Conservation (phyloP, 495 filamentous ascomycete species). For the Rostrohypoxylon terebratum region DNA sequence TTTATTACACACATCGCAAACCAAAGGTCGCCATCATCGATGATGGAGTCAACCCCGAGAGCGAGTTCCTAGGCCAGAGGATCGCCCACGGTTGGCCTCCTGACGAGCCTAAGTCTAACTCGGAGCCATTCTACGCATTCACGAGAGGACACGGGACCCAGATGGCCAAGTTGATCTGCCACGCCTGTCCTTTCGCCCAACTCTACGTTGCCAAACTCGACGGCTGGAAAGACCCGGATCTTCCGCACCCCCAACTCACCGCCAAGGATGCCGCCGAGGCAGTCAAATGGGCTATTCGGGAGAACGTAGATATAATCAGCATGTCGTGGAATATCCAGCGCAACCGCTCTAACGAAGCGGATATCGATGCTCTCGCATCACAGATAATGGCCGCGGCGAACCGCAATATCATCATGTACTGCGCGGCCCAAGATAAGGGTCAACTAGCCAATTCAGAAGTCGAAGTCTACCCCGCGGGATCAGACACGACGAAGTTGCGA, state of each 20-base stretch:
- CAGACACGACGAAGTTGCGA: constrained; percentile 19
- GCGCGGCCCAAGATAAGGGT: constrained; percentile 23
- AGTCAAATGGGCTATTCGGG: constrained; percentile 44
- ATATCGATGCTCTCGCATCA: constrained; percentile 20
- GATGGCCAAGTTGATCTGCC: constrained; percentile 56
- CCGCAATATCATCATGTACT: constrained; percentile 31
- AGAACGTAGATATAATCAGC: constrained; percentile 48
- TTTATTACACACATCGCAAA: constrained; percentile 34
- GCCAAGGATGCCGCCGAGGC: constrained; percentile 50
- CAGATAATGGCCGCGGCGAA: constrained; percentile 23
- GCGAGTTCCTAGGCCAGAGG: constrained; percentile 25
- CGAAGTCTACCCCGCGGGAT: constrained; percentile 20
- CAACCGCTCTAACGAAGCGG: constrained; percentile 16
- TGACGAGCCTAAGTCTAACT: constrained; percentile 39
- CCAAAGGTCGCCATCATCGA: constrained; percentile 58
- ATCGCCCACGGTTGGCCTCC: constrained; percentile 35
- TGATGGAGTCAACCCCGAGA: constrained; percentile 55
- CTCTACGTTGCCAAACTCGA: constrained; percentile 54
- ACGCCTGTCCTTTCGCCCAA: constrained; percentile 51
- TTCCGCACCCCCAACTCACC: constrained; percentile 42
- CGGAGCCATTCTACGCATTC: constrained; percentile 50
- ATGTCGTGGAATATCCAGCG: constrained; percentile 51
- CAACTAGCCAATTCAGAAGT: constrained; percentile 13
- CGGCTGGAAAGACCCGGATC: constrained; percentile 39
- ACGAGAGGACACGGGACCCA: constrained; percentile 54